A percentile compares a stretch with the other conserved stretches of the same genome.
phyloP scores from a whole-genome alignment of 352 stramenopile genomes.

The Elongisporangium senticosum region DNA sequence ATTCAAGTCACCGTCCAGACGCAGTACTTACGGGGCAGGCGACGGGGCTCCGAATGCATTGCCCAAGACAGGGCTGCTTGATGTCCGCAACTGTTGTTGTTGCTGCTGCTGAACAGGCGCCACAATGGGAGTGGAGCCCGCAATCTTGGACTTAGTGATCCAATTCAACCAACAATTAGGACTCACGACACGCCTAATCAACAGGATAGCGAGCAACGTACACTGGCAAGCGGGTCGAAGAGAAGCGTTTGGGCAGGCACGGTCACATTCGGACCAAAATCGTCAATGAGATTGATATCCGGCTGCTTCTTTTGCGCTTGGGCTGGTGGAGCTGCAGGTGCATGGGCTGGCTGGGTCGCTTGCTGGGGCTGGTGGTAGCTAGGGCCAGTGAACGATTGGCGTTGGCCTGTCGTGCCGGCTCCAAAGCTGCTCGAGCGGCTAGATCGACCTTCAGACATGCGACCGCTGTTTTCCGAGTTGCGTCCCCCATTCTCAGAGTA shows the following conservation, averaged over 20 bases:
- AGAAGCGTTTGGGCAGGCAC: conserved; percentile 62
- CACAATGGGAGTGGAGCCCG: conserved; percentile 4
- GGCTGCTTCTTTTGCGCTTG: conserved; percentile 29
- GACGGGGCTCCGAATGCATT: conserved; percentile 1
- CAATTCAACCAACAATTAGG: not conserved
- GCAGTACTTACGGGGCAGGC: not conserved
- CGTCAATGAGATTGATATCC: conserved; percentile 78
- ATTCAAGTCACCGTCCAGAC: not conserved
- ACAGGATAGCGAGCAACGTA: conserved; percentile 23
- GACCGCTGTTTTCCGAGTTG: not conserved
- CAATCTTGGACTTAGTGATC: conserved; percentile 22
- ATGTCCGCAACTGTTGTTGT: conserved; percentile 16
- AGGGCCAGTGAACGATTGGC: conserved; percentile 14
- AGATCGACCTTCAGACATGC: not conserved
- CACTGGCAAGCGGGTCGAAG: conserved; percentile 65
- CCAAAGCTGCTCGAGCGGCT: conserved; percentile 11
- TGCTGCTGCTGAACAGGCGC: conserved; percentile 11
- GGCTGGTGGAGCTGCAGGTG: conserved; percentile 16
- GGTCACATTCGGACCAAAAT: conserved; percentile 54
- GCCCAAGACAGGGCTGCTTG: conserved; percentile 23
- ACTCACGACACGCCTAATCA: conserved; percentile 1
- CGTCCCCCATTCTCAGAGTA: not conserved
- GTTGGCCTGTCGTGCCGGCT: conserved; percentile 13
- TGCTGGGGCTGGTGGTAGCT: not conserved
- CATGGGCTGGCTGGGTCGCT: conserved; percentile 10